phyloP scores from a whole-genome alignment of 2,329 filamentous ascomycete species.

The Rhynchosporium secalis region DNA sequence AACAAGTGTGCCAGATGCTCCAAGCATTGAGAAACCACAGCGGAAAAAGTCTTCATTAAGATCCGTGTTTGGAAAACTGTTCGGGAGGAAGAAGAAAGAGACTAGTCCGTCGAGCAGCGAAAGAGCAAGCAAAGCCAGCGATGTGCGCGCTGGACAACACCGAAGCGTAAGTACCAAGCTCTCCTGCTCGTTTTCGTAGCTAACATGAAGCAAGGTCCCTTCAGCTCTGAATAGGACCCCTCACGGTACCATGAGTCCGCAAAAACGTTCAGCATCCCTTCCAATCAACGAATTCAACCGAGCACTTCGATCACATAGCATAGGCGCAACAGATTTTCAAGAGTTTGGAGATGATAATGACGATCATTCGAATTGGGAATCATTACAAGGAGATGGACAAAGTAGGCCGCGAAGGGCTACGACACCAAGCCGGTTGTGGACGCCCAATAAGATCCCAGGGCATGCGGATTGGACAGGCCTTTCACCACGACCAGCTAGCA shows the following conservation, averaged over 20 bases:
- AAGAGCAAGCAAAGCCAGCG: constrained; percentile 18
- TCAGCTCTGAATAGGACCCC: constrained; percentile 40
- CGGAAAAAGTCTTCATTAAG: constrained; percentile 60
- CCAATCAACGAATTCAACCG: constrained; percentile 62
- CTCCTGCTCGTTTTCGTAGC: constrained; percentile 8
- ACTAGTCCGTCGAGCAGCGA: constrained; percentile 24
- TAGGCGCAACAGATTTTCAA: constrained; percentile 57
- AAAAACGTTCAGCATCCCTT: constrained; percentile 57
- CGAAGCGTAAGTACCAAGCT: constrained; percentile 49
- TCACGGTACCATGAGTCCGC: constrained; percentile 42
- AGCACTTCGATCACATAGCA: constrained; percentile 61
- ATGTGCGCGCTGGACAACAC: constrained; percentile 42
- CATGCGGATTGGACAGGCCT: constrained; percentile 53
- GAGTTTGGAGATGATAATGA: constrained; percentile 44
- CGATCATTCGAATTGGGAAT: constrained; percentile 45
- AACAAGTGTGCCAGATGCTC: constrained; percentile 46
- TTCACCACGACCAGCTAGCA: constrained; percentile 62
- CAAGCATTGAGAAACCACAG: constrained; percentile 45
- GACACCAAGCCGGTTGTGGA: constrained; percentile 45
- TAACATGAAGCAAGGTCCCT: constrained; percentile 42
- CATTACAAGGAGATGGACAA: constrained; percentile 44
- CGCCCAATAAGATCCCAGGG: constrained; percentile 43
- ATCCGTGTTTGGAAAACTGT: constrained; percentile 56
- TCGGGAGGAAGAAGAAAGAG: constrained; percentile 57
- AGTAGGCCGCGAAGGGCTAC: constrained; percentile 46